phyloP scores from a whole-genome alignment of 441 rosid genomes.

The Viola pubescens region DNA sequence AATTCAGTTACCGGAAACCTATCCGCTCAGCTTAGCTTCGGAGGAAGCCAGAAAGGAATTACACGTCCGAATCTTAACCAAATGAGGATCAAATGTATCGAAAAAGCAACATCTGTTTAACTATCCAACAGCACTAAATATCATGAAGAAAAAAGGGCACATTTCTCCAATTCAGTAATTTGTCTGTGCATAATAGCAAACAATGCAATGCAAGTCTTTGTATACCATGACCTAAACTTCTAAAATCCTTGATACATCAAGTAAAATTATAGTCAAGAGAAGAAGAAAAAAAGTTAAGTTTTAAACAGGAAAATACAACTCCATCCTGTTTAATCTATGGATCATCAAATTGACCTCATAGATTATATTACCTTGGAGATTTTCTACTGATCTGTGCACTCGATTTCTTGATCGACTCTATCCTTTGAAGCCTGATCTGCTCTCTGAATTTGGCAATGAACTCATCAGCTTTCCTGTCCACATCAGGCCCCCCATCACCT shows the following conservation, averaged over 20 bases:
- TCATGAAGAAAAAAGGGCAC: slow-evolving; percentile 4
- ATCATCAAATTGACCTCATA: neutral
- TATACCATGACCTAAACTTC: slow-evolving; percentile 3
- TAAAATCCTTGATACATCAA: slow-evolving; percentile 1
- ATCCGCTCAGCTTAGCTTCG: too few species aligned
- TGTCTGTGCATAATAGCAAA: too few species aligned
- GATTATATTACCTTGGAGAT: slow-evolving; percentile 24
- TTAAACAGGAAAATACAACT: slow-evolving; percentile 2
- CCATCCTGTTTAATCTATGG: slow-evolving; percentile 10
- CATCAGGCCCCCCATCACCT: slow-evolving; percentile 57
- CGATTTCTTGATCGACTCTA: slow-evolving; percentile 76
- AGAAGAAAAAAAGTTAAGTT: neutral
- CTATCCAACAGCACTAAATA: slow-evolving; percentile 6
- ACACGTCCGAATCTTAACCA: neutral
- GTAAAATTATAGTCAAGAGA: slow-evolving; percentile 5
- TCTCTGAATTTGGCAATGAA: slow-evolving; percentile 96
- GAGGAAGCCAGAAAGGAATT: neutral
- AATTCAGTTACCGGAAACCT: too few species aligned
- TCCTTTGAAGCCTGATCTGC: slow-evolving; percentile 94
- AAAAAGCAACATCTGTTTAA: neutral
- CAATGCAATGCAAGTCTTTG: slow-evolving; percentile 6
- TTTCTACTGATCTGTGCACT: slow-evolving; percentile 38
- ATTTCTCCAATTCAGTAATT: slow-evolving; percentile 7
- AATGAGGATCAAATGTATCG: neutral
- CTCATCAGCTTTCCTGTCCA: slow-evolving; percentile 87